Percentiles rank a stretch among this genome's conserved stretches.
Conservation (phyloP, 1,284 basidiomycete genomes). For the Phellinidium pouzarii region DNA sequence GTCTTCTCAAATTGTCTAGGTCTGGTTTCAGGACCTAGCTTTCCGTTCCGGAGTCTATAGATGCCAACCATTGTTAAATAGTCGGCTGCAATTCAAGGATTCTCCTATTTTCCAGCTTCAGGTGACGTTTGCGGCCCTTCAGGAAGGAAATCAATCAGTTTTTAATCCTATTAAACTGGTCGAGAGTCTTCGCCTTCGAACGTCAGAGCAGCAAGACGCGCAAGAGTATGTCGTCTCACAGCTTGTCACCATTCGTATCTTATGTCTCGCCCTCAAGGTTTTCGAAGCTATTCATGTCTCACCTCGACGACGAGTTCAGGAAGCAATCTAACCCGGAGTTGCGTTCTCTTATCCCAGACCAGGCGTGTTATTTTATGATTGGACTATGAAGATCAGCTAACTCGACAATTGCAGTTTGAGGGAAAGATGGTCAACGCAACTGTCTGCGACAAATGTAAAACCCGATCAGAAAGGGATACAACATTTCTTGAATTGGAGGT, state of each 20-base stretch:
- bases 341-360: conserved; percentile 60
- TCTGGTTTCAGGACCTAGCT: conserved; percentile 64
- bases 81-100: conserved; percentile 39
- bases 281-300: conserved; percentile 87
- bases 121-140: conserved; percentile 75
- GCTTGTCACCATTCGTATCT: neutral
- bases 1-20: conserved; percentile 30
- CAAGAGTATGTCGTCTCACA: conserved; percentile 61
- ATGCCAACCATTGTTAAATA: conserved; percentile 43
- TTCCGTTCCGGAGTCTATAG: conserved; percentile 62
- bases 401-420: conserved; percentile 58
- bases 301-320: conserved; percentile 78
- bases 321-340: conserved; percentile 60
- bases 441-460: conserved; percentile 62
- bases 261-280: conserved; percentile 49
- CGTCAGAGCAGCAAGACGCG: conserved; percentile 87
- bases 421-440: conserved; percentile 78
- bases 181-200: conserved; percentile 72
- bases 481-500: conserved; percentile 85
- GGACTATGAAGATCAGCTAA: neutral
- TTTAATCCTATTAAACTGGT: conserved; percentile 82
- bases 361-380: conserved; percentile 37
- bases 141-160: conserved; percentile 58
- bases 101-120: conserved; percentile 72
- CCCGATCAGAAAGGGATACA: conserved; percentile 56